Conservation (phyloP, 148 eudicot genomes). For the Pharnaceum exiguum region DNA sequence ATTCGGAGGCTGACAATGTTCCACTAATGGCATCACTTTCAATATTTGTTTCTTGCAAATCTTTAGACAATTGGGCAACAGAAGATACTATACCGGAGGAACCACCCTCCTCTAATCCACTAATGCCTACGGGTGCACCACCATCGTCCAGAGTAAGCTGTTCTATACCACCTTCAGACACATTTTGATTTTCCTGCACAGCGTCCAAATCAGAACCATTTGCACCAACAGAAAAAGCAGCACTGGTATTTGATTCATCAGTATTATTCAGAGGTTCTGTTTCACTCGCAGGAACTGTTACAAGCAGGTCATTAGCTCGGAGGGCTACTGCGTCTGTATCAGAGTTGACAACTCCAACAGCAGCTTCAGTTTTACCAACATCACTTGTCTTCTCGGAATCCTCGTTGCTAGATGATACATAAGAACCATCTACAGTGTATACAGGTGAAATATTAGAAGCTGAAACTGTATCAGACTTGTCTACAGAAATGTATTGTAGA, state of each 20-base stretch:
- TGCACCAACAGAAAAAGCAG: slow-evolving; percentile 11
- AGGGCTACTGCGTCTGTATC: slow-evolving; percentile 22
- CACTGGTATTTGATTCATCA: slow-evolving; percentile 13
- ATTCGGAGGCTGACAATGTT: slow-evolving; percentile 32
- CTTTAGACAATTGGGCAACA: slow-evolving; percentile 31
- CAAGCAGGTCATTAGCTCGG: slow-evolving; percentile 7
- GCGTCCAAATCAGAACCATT: slow-evolving; percentile 25
- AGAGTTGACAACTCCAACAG: slow-evolving; percentile 18
- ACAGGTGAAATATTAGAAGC: slow-evolving; percentile 24
- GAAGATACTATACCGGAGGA: slow-evolving; percentile 19
- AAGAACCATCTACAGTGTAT: slow-evolving; percentile 30
- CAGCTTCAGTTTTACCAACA: slow-evolving; percentile 30
- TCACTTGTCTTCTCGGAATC: slow-evolving; percentile 27
- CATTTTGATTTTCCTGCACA: slow-evolving; percentile 28
- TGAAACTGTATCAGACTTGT: slow-evolving; percentile 26
- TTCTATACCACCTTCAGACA: slow-evolving; percentile 16
- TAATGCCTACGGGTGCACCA: slow-evolving; percentile 17
- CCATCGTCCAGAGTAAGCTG: slow-evolving; percentile 29
- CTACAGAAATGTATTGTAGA: slow-evolving; percentile 21
- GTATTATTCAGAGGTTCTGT: background rate
- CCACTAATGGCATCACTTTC: slow-evolving; percentile 24
- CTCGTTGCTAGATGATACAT: slow-evolving; percentile 20
- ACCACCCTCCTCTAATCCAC: slow-evolving; percentile 22
- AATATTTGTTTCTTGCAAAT: slow-evolving; percentile 26
- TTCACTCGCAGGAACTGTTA: background rate